Evolutionary conservation across 2,329 filamentous ascomycete species (phyloP), one percentile per base, ranked within the genome.

Genomic region (Neopestalotiopsis sp.): DNA sequence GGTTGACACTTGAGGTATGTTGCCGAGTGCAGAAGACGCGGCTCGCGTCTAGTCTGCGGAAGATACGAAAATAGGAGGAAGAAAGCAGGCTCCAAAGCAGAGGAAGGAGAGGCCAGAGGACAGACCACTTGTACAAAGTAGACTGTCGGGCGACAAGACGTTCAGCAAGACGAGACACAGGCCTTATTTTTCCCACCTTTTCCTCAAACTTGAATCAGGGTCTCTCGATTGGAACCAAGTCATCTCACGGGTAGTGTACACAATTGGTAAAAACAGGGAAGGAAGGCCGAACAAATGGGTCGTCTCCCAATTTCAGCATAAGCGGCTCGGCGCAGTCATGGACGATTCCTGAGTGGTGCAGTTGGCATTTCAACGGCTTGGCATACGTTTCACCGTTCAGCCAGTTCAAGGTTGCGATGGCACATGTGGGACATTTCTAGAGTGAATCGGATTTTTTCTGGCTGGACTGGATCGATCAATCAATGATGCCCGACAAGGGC

Each of bases 351-450:
- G 52, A 67, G 24, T 67, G 65, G 65, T 49, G 30, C 52, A 42
- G 56, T 60, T 67, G 52, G 38, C 65, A 67, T 60, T 59, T 59
- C 65, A 67, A 34, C 56, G 65, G 45, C 65, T 67, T 67, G 65
- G 65, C 65, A 24, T 67, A 67, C 52, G 65, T 67, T 67, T 67
- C 65, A 67, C 45, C 42, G 30, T 66, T 38, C 63, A 17, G 28
- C 63, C 63, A 45, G 32, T 66, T 38, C 45, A 34, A 57, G 62
- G 63, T 57, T 34, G 7, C 52, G 24, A 66, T 66, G 63, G 63
- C 63, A 66, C 45, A 66, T 66, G 49, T 66, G 34, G 63, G 62
- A 62, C 59, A 34, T 59, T 30, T 34, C 34, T 20, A 20, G 34
- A 62, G 34, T 38, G 34, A 38, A 30, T 52, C 45, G 59, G n/a